Conservation (phyloP, 2,329 filamentous ascomycete species). For the Talaromyces amestolkiae region DNA sequence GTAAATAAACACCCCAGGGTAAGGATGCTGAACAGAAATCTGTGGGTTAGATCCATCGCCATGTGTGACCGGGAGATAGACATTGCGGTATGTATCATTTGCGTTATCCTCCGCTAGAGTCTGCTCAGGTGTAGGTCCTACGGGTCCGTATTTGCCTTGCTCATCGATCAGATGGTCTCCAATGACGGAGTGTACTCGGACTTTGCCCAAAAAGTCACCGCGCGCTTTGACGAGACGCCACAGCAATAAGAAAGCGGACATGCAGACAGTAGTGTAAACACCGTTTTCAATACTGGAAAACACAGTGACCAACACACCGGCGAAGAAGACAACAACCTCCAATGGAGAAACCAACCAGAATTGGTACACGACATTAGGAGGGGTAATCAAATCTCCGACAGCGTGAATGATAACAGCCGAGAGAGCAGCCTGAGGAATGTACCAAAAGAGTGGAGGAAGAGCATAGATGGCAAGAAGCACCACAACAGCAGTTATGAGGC, state of each 20-base stretch:
- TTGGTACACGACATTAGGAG: constrained; percentile 86
- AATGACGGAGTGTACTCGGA: constrained; percentile 79
- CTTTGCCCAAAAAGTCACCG: constrained; percentile 78
- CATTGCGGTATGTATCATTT: constrained; percentile 62
- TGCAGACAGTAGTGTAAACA: constrained; percentile 79
- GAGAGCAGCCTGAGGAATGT: constrained; percentile 78
- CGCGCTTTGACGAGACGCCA: constrained; percentile 80
- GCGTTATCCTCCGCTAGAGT: constrained; percentile 33
- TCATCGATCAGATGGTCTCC: constrained; percentile 70
- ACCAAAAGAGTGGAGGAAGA: constrained; percentile 84
- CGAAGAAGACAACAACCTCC: constrained; percentile 89
- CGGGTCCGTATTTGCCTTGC: constrained; percentile 61
- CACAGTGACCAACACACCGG: constrained; percentile 84
- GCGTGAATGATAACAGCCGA: constrained; percentile 94
- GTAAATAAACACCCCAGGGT: constrained; percentile 94
- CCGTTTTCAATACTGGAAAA: constrained; percentile 88
- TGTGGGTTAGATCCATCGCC: constrained; percentile 87
- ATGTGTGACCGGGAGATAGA: constrained; percentile 85
- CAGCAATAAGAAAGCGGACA: constrained; percentile 74
- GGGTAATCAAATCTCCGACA: constrained; percentile 86
- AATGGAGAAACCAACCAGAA: constrained; percentile 93
- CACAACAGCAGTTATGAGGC: constrained; percentile 79
- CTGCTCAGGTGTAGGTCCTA: constrained; percentile 34
- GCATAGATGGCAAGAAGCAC: constrained; percentile 90
- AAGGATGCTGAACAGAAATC: constrained; percentile 73